These are phyloP conservation scores for Ceratocystis alfenasii DNA, from an alignment of 2,329 filamentous ascomycete genomes.

Conservation along the genomic window DNA sequence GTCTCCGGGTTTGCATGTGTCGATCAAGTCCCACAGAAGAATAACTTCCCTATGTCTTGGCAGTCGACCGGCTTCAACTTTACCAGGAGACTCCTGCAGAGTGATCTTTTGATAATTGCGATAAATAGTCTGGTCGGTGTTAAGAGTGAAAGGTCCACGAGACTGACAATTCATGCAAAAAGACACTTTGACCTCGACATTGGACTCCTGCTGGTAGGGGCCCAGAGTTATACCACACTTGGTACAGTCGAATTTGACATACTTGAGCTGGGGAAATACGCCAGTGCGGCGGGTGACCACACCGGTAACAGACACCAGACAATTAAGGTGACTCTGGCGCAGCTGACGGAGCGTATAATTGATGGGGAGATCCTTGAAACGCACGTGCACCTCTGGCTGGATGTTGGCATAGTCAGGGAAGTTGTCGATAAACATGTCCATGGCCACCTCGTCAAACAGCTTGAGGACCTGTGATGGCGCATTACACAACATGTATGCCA, in stretches of 20 bases:
- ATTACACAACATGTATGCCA: conserved; percentile 93
- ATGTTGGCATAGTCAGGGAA: conserved; percentile 98
- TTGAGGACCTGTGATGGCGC: conserved; percentile 90
- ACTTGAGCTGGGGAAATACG: conserved; percentile 95
- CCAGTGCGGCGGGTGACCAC: conserved; percentile 90
- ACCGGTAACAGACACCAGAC: conserved; percentile 82
- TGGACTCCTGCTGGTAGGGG: conserved; percentile 94
- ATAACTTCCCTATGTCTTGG: conserved; percentile 91
- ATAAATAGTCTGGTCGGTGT: conserved; percentile 96
- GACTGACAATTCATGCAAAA: conserved; percentile 97
- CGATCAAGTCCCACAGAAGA: conserved; percentile 91
- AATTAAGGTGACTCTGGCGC: conserved; percentile 91
- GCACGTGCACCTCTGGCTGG: conserved; percentile 93
- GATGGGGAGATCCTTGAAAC: conserved; percentile 87
- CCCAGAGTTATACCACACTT: conserved; percentile 89
- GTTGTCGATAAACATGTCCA: conserved; percentile 90
- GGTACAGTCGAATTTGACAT: conserved; percentile 93
- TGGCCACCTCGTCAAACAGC: conserved; percentile 90
- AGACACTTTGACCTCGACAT: conserved; percentile 87
- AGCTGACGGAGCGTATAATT: conserved; percentile 92
- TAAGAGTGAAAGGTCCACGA: conserved; percentile 84
- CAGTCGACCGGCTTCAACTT: conserved; percentile 86
- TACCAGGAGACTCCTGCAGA: conserved; percentile 91
- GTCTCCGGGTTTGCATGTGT: conserved; percentile 91
- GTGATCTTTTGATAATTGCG: conserved; percentile 98